Conservation (phyloP, 345 rosid genomes). For the Citrus sp. region DNA sequence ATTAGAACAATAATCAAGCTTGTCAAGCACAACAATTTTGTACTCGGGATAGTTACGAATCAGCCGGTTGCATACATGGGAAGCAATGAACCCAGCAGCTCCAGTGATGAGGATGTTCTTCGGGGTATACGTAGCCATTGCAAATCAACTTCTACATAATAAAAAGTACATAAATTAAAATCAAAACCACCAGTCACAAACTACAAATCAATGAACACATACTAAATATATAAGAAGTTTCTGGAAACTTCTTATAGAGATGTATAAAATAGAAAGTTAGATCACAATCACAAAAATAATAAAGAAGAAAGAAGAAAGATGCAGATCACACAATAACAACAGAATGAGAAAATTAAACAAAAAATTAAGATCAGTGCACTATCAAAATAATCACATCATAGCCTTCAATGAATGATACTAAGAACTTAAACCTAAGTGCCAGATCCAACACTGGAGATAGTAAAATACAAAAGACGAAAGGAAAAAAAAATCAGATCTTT, state of each 20-base stretch:
- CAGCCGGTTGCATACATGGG: constrained; percentile 66
- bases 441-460: constrained; percentile 2
- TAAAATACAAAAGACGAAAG: not conserved
- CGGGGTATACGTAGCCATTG: constrained; percentile 42
- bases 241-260: not conserved
- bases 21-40: constrained; percentile 66
- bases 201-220: not conserved
- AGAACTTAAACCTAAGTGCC: not conserved
- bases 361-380: not conserved
- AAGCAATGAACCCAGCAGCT: constrained; percentile 73
- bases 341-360: not conserved
- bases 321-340: not conserved
- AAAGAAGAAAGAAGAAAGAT: not conserved
- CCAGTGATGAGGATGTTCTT: constrained; percentile 70
- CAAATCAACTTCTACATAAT: constrained; percentile 10
- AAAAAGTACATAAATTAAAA: not conserved
- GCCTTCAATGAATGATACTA: not conserved
- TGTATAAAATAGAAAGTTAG: not conserved
- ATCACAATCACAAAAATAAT: not conserved
- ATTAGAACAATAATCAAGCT: constrained; percentile 71
- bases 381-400: not conserved
- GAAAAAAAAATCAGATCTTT: not conserved
- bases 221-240: not conserved
- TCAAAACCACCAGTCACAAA: not conserved
- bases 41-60: constrained; percentile 55